Base-by-base conservation (phyloP, 2,329 filamentous ascomycete species). In the Arachnopeziza araneosa region DNA sequence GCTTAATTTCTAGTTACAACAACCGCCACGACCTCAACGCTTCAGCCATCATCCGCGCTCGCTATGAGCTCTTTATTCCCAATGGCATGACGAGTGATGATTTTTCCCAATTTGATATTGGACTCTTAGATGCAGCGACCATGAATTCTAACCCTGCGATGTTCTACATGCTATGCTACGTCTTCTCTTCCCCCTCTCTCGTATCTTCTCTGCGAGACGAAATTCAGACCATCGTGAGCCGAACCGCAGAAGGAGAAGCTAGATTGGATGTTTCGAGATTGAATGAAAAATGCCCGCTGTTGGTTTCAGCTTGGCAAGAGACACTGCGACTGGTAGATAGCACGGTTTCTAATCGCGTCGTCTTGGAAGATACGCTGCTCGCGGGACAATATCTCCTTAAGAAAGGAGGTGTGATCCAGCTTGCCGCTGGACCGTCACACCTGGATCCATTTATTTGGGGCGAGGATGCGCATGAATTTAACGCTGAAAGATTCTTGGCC, bases 221-320 rank as follows among this genome's bases (percentile, higher is more conserved):
- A 57, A 60, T 73, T 7, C 36, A 44, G 36, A 44, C 36, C 17
- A 14, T 44, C 17, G 36, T 44, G 17, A 44, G 36, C 36, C 36
- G 12, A 44, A 57, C 63, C 19, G 3, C 22, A 6, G 21, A 23
- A 2, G 50, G 50, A 52, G 24, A 52, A 22, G 50, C 50, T 1
- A 44, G 36, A 44, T 68, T 81, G 17, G 69, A 78, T 19, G 71
- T 76, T 53, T 66, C 67, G 1, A 61, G 63, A 1, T 69, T 80
- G 2, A 71, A 74, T 17, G 65, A 71, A 1, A 60, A 67, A 7
- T 76, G 76, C 51, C 77, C 78, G 0, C 66, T 79, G 7, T 67
- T 82, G 10, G 69, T 76, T 7, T 76, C 76, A 51, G 72, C 72
- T 36, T 79, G 76, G 64, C 73, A 75, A 23, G 79, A 82, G 63